Percentiles rank a stretch among this genome's conserved stretches.
These are phyloP conservation scores for Gleditsia sinensis DNA, from an alignment of 306 rosid genomes.

Conservation along the genomic window DNA sequence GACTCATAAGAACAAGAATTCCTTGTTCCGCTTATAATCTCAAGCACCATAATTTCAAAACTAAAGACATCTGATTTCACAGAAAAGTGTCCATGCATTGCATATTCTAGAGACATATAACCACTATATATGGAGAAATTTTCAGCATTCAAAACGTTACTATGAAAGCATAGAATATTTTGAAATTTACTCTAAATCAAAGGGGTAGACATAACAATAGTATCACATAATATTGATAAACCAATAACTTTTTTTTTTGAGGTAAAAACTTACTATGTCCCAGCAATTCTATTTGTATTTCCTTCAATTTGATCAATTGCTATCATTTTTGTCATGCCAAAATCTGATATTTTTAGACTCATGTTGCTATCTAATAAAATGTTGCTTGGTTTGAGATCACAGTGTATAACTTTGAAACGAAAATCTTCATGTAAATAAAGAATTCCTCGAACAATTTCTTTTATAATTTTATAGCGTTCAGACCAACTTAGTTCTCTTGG, in stretches of 20 bases:
- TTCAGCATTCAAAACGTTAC: too few relatives aligned
- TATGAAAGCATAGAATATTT: neutral
- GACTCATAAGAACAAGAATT: too few relatives aligned
- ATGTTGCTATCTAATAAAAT: constrained; percentile 50
- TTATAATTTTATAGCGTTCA: constrained; percentile 42
- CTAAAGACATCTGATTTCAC: too few relatives aligned
- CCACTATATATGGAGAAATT: too few relatives aligned
- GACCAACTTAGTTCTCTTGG: constrained; percentile 51
- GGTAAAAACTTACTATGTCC: constrained; percentile 60
- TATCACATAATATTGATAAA: too few relatives aligned
- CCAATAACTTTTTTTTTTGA: too few relatives aligned
- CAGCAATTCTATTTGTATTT: constrained; percentile 54
- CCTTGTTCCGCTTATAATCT: too few relatives aligned
- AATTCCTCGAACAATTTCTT: constrained; percentile 62
- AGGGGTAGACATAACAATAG: neutral
- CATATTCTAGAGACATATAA: too few relatives aligned
- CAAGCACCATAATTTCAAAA: too few relatives aligned
- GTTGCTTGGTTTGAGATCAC: constrained; percentile 78
- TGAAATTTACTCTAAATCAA: constrained; percentile 1
- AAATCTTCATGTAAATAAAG: constrained; percentile 79
- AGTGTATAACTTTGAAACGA: constrained; percentile 60
- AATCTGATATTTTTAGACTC: constrained; percentile 72
- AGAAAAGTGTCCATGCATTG: too few relatives aligned
- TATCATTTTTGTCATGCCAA: constrained; percentile 71
- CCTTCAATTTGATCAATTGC: constrained; percentile 48